phyloP scores from a whole-genome alignment of 495 filamentous ascomycete genomes.

The Saxophila tyrrhenica region DNA sequence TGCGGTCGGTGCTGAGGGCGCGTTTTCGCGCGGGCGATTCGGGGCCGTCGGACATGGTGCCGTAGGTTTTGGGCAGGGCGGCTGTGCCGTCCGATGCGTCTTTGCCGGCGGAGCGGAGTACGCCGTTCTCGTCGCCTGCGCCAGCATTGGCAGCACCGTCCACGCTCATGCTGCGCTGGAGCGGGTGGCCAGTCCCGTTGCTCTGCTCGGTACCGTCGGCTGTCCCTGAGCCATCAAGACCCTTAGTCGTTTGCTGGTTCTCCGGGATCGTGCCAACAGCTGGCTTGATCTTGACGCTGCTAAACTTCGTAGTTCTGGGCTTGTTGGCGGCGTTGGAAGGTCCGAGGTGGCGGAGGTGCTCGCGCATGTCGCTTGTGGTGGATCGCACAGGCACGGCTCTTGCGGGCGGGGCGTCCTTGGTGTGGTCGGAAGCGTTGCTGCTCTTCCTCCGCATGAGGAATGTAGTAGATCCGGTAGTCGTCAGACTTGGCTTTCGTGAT shows the following conservation, averaged over 20 bases:
- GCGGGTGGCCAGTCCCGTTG: not conserved
- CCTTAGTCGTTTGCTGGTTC: conserved; percentile 16
- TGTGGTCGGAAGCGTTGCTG: conserved; percentile 20
- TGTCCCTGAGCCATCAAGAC: not conserved
- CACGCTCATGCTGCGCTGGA: conserved; percentile 16
- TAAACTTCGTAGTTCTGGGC: conserved; percentile 73
- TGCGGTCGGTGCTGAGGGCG: not conserved
- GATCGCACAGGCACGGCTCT: conserved; percentile 16
- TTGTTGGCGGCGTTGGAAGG: conserved; percentile 82
- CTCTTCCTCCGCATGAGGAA: conserved; percentile 38
- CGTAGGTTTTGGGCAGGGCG: conserved; percentile 55
- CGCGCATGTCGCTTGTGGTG: conserved; percentile 51
- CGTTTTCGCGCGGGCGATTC: not conserved
- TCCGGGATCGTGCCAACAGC: conserved; percentile 30
- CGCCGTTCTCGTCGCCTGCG: conserved; percentile 42
- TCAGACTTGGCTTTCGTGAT: conserved; percentile 9
- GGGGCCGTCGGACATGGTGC: conserved; percentile 30
- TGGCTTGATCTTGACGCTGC: conserved; percentile 83
- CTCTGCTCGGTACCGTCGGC: not conserved
- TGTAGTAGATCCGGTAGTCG: conserved; percentile 24
- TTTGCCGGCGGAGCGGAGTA: conserved; percentile 40
- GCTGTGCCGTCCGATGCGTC: conserved; percentile 60
- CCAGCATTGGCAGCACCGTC: conserved; percentile 17
- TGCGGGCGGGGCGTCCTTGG: conserved; percentile 1
- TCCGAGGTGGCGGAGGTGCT: conserved; percentile 82